phyloP scores from a whole-genome alignment of 768 basidiomycete species.

The Termitomyces sp. region DNA sequence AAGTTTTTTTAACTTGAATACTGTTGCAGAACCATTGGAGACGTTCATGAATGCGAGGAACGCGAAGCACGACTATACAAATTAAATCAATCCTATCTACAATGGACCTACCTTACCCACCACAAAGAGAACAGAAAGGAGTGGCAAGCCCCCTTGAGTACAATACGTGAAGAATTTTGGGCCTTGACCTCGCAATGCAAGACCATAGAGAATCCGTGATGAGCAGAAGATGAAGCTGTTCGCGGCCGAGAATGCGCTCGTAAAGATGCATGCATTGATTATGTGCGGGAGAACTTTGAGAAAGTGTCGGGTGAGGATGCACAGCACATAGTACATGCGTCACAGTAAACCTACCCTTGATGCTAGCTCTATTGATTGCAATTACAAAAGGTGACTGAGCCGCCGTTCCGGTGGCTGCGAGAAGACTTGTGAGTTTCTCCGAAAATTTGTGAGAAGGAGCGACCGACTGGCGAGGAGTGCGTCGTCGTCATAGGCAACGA shows the following conservation, averaged over 20 bases:
- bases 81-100: not conserved
- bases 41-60: slow-evolving; percentile 64
- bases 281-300: slow-evolving; percentile 52
- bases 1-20: slow-evolving; percentile 40
- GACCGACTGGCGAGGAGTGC: slow-evolving; percentile 36
- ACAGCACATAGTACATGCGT: too few relatives aligned
- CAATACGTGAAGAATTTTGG: slow-evolving; percentile 38
- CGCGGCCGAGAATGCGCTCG: slow-evolving; percentile 68
- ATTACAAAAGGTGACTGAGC: slow-evolving; percentile 82
- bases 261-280: slow-evolving; percentile 69
- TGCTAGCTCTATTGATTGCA: slow-evolving; percentile 67
- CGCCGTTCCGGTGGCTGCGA: slow-evolving; percentile 49
- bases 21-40: slow-evolving; percentile 46
- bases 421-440: not conserved
- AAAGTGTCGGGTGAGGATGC: not conserved
- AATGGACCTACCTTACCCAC: slow-evolving; percentile 22
- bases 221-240: slow-evolving; percentile 60
- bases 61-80: slow-evolving; percentile 30
- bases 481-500: slow-evolving; percentile 65
- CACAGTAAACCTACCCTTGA: slow-evolving; percentile 41
- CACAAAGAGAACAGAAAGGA: slow-evolving; percentile 29
- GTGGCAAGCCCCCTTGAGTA: slow-evolving; percentile 45
- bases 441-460: not conserved
- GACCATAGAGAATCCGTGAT: slow-evolving; percentile 48
- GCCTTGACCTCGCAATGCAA: slow-evolving; percentile 48